Percentiles rank a stretch among this genome's conserved stretches.
Conservation (phyloP, 176 grass and related monocot genomes). For the Triticum dicoccoides region DNA sequence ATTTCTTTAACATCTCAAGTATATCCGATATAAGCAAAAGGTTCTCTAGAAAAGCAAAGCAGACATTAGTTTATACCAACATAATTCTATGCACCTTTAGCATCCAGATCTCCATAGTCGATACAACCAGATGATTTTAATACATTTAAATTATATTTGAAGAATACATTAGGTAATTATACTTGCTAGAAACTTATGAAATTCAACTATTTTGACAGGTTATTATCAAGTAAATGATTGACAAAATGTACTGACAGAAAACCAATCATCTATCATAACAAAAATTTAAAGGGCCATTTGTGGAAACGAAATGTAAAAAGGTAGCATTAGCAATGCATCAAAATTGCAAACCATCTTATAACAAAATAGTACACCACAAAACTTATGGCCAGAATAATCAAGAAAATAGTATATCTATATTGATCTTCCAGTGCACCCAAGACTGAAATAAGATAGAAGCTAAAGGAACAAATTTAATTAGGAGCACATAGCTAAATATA, state of each 20-base stretch:
- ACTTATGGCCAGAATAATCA: not conserved
- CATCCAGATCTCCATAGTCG: not conserved
- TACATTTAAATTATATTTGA: not conserved
- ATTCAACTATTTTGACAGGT: not conserved
- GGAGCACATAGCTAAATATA: not conserved
- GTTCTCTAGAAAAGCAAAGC: not conserved
- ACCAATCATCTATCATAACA: not conserved
- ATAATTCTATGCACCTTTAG: not conserved
- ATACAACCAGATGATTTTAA: not conserved
- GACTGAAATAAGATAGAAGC: too few species aligned
- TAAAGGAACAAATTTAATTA: too few species aligned
- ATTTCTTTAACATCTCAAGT: not conserved
- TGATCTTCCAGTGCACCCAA: too few species aligned
- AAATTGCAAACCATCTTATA: not conserved
- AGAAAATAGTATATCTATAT: too few species aligned
- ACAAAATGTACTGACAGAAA: not conserved
- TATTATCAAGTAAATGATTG: not conserved
- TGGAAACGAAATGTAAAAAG: not conserved
- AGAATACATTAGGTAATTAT: not conserved
- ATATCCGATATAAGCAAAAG: not conserved
- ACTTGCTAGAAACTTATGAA: not conserved
- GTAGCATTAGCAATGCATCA: not conserved
- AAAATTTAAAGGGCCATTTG: not conserved
- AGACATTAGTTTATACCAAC: not conserved
- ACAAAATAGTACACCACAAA: not conserved